Conservation (phyloP, 345 rosid genomes). For the Microcos paniculata region DNA sequence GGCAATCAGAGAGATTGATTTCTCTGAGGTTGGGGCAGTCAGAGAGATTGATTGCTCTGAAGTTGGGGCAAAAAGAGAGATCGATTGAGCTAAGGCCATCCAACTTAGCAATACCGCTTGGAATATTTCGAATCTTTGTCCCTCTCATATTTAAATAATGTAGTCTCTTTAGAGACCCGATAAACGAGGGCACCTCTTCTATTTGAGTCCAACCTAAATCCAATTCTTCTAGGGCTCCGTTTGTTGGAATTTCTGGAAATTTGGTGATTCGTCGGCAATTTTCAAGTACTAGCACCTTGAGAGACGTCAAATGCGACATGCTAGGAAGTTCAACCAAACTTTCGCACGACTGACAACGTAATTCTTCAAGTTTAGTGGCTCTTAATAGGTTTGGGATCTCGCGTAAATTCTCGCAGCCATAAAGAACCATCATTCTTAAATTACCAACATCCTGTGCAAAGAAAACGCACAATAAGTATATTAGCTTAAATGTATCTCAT, state of each 20-base stretch:
- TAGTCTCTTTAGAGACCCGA: not conserved
- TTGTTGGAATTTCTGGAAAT: not conserved
- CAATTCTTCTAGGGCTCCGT: not conserved
- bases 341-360: slow-evolving; percentile 26
- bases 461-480: not conserved
- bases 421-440: slow-evolving; percentile 28
- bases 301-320: not conserved
- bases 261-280: not conserved
- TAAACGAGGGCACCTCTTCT: not conserved
- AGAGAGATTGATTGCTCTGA: no score
- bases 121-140: not conserved
- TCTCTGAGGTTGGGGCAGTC: no score
- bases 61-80: no score
- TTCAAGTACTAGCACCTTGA: not conserved
- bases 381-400: slow-evolving; percentile 22
- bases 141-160: not conserved
- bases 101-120: not conserved
- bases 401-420: slow-evolving; percentile 12
- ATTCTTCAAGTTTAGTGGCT: slow-evolving; percentile 22
- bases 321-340: slow-evolving; percentile 21
- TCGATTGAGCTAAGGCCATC: not conserved
- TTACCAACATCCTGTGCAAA: slow-evolving; percentile 24
- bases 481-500: not conserved
- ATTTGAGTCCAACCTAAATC: not conserved
- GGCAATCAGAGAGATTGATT: not conserved